Base-by-base conservation (phyloP, 2,329 filamentous ascomycete species). In the Exophiala dermatitidis region DNA sequence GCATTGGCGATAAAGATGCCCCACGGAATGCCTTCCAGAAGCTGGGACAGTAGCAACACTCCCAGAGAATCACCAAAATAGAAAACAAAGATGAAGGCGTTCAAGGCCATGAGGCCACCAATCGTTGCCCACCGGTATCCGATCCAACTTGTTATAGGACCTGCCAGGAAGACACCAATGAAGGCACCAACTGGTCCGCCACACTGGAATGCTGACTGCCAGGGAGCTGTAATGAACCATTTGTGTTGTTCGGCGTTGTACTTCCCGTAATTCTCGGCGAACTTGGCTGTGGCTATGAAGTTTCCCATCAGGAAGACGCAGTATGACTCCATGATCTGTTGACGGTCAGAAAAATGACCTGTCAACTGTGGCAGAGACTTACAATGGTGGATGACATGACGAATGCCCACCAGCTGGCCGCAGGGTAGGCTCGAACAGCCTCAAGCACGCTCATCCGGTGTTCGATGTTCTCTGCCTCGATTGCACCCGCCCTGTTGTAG, bases 1-100 rank as follows among this genome's bases (percentile, higher is more conserved):
- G 81, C 75, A 64, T 83, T 83, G 64, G 81, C 80, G 60, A 83
- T 81, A 66, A 84, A 84, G 62, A 84, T 77, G 29, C 81, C 81
- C 81, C 81, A 84, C 2, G 81, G 81, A 3, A 84, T 63, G 56
- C 81, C 81, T 66, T 82, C 79, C 44, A 84, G 72, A 50, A 81
- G 68, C 70, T 84, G 80, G 36, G 74, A 70, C 3, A 72, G 72
- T 61, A 82, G 75, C 54, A 78, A 68, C 57, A 77, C 66, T 1
- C 63, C 64, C 40, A 72, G 64, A 49, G 67, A 71, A 53, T 74
- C 65, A 60, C n/a, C 75, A 52, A 75, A 78, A 61, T 70, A 78
- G 57, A 74, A 81, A 62, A 80, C 64, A 62, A 83, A 79, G 68
- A 82, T 82, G 61, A 78, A 79, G 57, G 64, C 75, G 65, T 83